Conservation (phyloP, 169 alveolate species). For the Blepharisma undulans region DNA sequence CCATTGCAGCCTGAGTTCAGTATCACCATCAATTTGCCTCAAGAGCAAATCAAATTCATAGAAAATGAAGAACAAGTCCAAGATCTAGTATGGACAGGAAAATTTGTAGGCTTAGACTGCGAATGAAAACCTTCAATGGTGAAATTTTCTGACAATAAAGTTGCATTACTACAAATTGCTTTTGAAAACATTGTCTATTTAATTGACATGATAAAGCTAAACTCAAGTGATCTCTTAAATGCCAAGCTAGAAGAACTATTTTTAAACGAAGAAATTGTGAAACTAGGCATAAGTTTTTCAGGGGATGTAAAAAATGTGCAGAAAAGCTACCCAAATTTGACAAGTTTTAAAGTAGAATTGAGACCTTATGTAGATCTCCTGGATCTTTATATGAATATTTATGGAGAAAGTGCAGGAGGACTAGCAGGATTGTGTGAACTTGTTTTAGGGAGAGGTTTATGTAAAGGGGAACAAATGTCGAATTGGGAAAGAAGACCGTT, state of each 20-base stretch:
- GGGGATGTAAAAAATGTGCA: neutral
- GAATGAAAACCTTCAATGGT: conserved; percentile 20
- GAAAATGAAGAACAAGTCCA: neutral
- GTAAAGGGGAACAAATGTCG: conserved; percentile 83
- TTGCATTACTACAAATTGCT: conserved; percentile 14
- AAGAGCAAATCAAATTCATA: neutral
- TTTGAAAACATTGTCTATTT: conserved; percentile 26
- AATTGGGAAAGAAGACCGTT: conserved; percentile 91
- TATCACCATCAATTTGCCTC: neutral
- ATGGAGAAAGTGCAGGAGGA: conserved; percentile 42
- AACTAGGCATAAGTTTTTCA: conserved; percentile 3
- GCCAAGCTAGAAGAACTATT: neutral
- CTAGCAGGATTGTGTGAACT: conserved; percentile 70
- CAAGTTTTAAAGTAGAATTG: neutral
- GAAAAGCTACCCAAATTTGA: conserved; percentile 29
- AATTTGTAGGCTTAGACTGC: conserved; percentile 20
- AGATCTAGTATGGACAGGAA: neutral
- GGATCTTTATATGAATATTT: neutral
- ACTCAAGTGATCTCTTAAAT: neutral
- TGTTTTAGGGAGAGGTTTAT: conserved; percentile 66
- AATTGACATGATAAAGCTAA: neutral
- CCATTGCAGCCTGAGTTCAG: conserved; percentile 17
- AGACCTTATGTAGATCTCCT: neutral
- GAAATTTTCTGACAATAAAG: neutral
- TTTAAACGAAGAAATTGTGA: neutral